Evolutionary conservation across 768 basidiomycete species (phyloP), one percentile per base, ranked within the genome.

Genomic region (Tubosaeta sp.): DNA sequence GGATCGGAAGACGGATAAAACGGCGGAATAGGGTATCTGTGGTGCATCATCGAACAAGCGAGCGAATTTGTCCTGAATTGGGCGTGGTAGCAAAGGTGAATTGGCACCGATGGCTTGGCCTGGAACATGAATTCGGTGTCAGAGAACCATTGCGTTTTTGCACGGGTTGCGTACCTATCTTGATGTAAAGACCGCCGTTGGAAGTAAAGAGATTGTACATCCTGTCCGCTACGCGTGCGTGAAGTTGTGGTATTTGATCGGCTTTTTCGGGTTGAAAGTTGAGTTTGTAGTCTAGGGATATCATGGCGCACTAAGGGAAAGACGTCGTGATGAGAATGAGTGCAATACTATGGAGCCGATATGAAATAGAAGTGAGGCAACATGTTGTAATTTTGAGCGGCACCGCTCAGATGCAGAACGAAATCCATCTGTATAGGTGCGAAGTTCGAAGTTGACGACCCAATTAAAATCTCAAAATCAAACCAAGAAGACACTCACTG

Each of bases 41-140:
- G 94, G 93, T 0, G 94, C 92, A 42, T 88, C 84, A 57, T 95
- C 94, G 58, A 94, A 94, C 3, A 96, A 76, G 51, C 78, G 83
- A 2, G 83, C 78, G 59, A 96, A 93, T 50, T 86, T 89, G 59
- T 80, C 76, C 61, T 92, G 85, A 71, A 94, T 86, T 6, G 92
- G 83, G 51, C 78, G 79, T 0, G 94, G 94, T 7, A 97, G 78
- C 1, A 95, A 66, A 0, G 87, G 87, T 5, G 91, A 86, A 70
- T 94, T 94, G 11, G 89, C 86, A 7, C 86, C 92, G 53, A 91
- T 82, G 4, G 84, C 83, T 67, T 90, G 90, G 5, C 87, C 84
- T 75, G 39, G 8, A 39, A 24, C 22, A 18, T 30, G 21, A 21
- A 30, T 1, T 14, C 36, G 40, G 46, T 11, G 19, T 32, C 19